Evolutionary conservation across 2,329 filamentous ascomycete species (phyloP).

Genomic region (Phoma herbarum): DNA sequence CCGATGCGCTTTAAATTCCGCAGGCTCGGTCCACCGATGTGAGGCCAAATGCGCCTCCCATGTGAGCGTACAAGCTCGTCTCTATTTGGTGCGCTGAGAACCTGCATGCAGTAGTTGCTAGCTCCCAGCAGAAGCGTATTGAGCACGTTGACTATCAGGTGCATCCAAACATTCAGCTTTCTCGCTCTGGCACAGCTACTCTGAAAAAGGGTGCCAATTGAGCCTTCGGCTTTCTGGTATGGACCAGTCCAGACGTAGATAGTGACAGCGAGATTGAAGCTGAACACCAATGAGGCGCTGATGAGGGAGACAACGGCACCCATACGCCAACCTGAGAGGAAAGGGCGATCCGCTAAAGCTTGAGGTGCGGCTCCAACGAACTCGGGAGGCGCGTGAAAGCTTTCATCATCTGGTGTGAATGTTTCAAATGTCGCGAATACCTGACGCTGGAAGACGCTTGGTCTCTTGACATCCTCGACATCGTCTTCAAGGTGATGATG

Average conservation of each 20-base stretch:
- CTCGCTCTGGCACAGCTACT: constrained; percentile 16
- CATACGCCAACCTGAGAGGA: too few species aligned
- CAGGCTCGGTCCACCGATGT: constrained; percentile 53
- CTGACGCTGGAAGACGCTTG: too few species aligned
- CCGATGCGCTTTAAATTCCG: not conserved
- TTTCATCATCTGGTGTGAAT: not conserved
- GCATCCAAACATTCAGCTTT: constrained; percentile 37
- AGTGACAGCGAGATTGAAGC: too few species aligned
- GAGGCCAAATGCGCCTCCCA: constrained; percentile 50
- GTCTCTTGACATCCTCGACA: not conserved
- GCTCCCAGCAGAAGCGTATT: constrained; percentile 41
- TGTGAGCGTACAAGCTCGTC: constrained; percentile 35
- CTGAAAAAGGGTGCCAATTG: constrained; percentile 3
- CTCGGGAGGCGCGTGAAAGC: not conserved
- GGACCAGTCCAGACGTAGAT: too few species aligned
- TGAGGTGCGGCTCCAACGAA: too few species aligned
- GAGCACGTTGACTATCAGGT: constrained; percentile 60
- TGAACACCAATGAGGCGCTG: too few species aligned
- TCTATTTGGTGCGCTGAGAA: constrained; percentile 33
- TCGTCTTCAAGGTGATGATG: not conserved
- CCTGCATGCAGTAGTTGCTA: constrained; percentile 43
- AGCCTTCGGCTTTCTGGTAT: not conserved
- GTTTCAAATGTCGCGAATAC: too few species aligned
- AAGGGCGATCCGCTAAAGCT: too few species aligned
- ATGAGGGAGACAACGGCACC: too few species aligned